Percentiles rank a stretch among this genome's conserved stretches.
These are phyloP conservation scores for Luffa acutangula DNA, from an alignment of 306 rosid species.

Conservation along the genomic window DNA sequence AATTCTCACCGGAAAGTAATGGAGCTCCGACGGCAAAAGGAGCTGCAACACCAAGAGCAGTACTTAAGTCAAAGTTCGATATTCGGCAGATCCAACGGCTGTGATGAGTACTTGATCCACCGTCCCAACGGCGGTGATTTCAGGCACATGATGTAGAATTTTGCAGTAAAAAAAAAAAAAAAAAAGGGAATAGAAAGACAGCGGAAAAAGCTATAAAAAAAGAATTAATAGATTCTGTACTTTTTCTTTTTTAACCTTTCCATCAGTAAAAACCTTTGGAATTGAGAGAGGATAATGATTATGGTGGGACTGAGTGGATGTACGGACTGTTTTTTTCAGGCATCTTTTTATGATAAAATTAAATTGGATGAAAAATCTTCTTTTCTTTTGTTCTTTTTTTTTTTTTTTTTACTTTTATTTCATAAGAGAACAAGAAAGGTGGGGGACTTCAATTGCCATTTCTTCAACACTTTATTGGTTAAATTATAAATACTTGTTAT, in stretches of 20 bases:
- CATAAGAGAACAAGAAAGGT: background rate
- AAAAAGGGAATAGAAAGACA: background rate
- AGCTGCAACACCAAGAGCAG: constrained; percentile 30
- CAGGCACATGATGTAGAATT: constrained; percentile 28
- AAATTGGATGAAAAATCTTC: background rate
- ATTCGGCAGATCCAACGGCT: constrained; percentile 77
- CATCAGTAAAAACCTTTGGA: background rate
- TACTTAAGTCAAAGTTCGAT: constrained; percentile 43
- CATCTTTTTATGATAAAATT: background rate
- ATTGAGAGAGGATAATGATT: background rate
- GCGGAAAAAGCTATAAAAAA: background rate
- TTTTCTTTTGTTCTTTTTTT: too few relatives aligned
- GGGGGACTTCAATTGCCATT: background rate
- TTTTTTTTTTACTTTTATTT: background rate
- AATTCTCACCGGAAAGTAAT: constrained; percentile 41
- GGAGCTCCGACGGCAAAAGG: constrained; percentile 39
- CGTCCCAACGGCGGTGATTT: constrained; percentile 38
- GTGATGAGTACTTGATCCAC: constrained; percentile 50
- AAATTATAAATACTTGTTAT: background rate
- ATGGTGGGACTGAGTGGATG: background rate
- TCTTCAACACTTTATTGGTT: background rate
- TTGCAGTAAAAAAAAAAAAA: background rate
- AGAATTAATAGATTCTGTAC: constrained; percentile 5
- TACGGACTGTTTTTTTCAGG: background rate
- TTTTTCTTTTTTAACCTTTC: background rate